phyloP scores from a whole-genome alignment of 2,329 filamentous ascomycete species.

The Colletotrichum tamarilloi region DNA sequence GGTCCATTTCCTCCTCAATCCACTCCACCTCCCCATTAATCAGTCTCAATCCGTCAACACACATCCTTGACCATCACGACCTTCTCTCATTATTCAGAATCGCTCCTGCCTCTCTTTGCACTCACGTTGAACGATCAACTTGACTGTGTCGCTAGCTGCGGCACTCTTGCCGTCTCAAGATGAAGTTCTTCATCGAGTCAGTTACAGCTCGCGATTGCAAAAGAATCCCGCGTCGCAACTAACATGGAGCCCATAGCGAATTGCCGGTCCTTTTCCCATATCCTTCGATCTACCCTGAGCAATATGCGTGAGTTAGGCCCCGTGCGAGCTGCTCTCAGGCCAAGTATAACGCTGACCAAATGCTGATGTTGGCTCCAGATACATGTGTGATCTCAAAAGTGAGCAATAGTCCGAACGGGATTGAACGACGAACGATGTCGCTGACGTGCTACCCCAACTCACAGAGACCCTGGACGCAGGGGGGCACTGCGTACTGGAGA shows the following conservation, averaged over 20 bases:
- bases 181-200: conserved; percentile 38
- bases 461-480: conserved; percentile 86
- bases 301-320: conserved; percentile 61
- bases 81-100: neutral
- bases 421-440: neutral
- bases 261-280: conserved; percentile 69
- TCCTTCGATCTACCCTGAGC: conserved; percentile 69
- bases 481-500: conserved; percentile 96
- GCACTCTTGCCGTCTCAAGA: conserved; percentile 5
- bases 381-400: conserved; percentile 70
- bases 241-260: conserved; percentile 52
- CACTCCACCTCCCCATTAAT: neutral
- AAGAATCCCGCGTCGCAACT: neutral
- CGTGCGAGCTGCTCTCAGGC: neutral
- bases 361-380: conserved; percentile 46
- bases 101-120: neutral
- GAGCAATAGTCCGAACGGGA: conserved; percentile 28
- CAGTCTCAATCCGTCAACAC: neutral
- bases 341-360: conserved; percentile 13
- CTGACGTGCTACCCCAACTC: neutral
- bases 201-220: neutral
- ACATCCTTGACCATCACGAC: neutral
- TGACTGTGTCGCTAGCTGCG: neutral
- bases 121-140: neutral
- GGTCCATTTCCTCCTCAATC: neutral